Evolutionary conservation across 331 rosid species (phyloP).

Genomic region (Rosa hybrid): DNA sequence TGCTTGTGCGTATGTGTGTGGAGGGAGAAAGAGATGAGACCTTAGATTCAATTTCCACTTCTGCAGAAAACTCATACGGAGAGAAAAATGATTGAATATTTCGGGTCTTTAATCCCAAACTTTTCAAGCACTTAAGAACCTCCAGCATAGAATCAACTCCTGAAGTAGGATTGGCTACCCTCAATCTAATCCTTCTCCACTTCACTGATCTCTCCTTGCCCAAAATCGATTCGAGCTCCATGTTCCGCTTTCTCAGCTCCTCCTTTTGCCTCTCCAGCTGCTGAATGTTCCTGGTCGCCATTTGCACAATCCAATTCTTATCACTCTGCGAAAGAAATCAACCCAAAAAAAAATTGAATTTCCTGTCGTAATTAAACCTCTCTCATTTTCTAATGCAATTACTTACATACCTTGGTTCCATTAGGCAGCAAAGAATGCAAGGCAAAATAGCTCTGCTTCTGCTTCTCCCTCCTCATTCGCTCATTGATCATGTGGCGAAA

Average conservation of each 20-base stretch:
- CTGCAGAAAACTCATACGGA: slow-evolving; percentile 40
- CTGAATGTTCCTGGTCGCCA: slow-evolving; percentile 48
- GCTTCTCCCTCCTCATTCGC: slow-evolving; percentile 74
- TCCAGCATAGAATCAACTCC: slow-evolving; percentile 57
- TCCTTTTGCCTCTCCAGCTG: slow-evolving; percentile 39
- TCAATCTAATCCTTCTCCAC: slow-evolving; percentile 33
- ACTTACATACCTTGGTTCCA: slow-evolving; percentile 59
- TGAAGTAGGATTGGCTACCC: slow-evolving; percentile 44
- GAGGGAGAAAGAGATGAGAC: slow-evolving; percentile 18
- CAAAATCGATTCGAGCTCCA: slow-evolving; percentile 38
- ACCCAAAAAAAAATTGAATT: background rate
- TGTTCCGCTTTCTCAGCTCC: slow-evolving; percentile 40
- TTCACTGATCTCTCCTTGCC: slow-evolving; percentile 10
- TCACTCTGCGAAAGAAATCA: slow-evolving; percentile 46
- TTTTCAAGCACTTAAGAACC: slow-evolving; percentile 49
- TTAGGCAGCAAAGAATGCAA: slow-evolving; percentile 63
- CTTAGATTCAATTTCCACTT: slow-evolving; percentile 41
- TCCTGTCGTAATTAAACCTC: background rate
- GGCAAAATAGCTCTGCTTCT: slow-evolving; percentile 50
- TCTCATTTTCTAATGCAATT: background rate
- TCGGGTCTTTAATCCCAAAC: slow-evolving; percentile 35
- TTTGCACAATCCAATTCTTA: slow-evolving; percentile 60
- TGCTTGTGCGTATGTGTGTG: background rate
- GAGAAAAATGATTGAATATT: slow-evolving; percentile 49
- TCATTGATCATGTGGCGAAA: slow-evolving; percentile 75